Conservation (phyloP, 805 yeast species). For the Kurtzmaniella fragi region DNA sequence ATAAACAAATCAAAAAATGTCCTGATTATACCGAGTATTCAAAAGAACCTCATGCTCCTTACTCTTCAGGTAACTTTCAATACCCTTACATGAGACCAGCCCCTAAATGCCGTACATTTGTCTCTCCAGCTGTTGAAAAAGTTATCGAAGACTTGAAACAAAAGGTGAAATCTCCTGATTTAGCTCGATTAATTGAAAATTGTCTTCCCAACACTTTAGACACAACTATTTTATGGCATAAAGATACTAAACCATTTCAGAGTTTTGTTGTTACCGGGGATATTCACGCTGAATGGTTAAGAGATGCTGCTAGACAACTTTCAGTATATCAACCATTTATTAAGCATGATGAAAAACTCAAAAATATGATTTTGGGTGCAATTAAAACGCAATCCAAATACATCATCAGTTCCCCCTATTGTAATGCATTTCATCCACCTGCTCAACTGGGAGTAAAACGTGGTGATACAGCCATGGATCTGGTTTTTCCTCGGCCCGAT, state of each 20-base stretch:
- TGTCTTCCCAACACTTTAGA: conserved; percentile 85
- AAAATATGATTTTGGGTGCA: conserved; percentile 65
- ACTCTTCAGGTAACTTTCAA: conserved; percentile 47
- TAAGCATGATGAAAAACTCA: conserved; percentile 44
- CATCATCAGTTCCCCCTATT: conserved; percentile 63
- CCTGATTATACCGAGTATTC: conserved; percentile 64
- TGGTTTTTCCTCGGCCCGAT: conserved; percentile 64
- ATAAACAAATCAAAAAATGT: conserved; percentile 33
- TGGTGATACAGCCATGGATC: conserved; percentile 53
- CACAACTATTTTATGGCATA: conserved; percentile 78
- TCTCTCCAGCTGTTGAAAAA: conserved; percentile 55
- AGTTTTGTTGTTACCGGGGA: conserved; percentile 87
- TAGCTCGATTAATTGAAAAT: conserved; percentile 74
- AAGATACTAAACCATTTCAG: conserved; percentile 8
- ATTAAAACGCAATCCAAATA: conserved; percentile 72
- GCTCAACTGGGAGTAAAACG: conserved; percentile 41
- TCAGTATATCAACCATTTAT: conserved; percentile 67
- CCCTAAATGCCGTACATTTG: conserved; percentile 66
- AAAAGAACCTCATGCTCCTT: conserved; percentile 48
- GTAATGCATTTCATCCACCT: conserved; percentile 93
- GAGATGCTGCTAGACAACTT: conserved; percentile 83
- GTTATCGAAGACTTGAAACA: conserved; percentile 48
- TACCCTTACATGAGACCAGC: conserved; percentile 78
- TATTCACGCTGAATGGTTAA: conserved; percentile 88
- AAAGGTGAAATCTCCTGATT: conserved; percentile 54